Percentiles rank a stretch among this genome's conserved stretches.
Evolutionary conservation across 176 grass and related monocot genomes (phyloP).

Genomic region (Saccharum spontaneum): DNA sequence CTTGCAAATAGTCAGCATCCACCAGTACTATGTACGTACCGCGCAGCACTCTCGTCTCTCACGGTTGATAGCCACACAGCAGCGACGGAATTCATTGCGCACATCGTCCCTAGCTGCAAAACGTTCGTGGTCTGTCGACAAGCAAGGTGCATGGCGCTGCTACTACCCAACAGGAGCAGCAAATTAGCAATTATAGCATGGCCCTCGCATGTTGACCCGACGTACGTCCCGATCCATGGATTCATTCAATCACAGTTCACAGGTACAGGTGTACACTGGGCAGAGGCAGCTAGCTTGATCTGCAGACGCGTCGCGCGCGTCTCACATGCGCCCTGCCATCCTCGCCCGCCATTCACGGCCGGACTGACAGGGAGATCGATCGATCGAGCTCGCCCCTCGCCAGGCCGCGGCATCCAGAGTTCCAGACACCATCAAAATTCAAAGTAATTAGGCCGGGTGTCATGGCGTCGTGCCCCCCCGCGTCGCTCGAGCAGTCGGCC

Average conservation of each 20-base stretch:
- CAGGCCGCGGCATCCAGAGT: background rate
- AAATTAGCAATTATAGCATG: background rate
- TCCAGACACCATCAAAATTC: background rate
- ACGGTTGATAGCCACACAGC: background rate
- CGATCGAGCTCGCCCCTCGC: background rate
- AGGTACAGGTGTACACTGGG: background rate
- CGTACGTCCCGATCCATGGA: background rate
- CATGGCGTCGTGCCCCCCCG: constrained; percentile 1
- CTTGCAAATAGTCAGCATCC: background rate
- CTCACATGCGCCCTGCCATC: background rate
- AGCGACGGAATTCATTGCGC: background rate
- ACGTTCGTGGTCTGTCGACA: background rate
- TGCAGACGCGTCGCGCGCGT: background rate
- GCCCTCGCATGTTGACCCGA: background rate
- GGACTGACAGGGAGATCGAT: background rate
- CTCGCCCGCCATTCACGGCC: constrained; percentile 1
- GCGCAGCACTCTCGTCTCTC: background rate
- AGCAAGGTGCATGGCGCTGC: background rate
- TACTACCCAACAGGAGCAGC: background rate
- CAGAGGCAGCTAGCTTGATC: background rate
- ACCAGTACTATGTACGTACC: background rate
- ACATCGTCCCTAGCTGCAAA: background rate
- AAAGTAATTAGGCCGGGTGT: background rate
- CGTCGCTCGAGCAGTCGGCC: background rate
- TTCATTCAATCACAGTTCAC: background rate